Evolutionary conservation across 1,139 yeast genomes (phyloP).

Genomic region (Yamadazyma kanchanaburiensis): DNA sequence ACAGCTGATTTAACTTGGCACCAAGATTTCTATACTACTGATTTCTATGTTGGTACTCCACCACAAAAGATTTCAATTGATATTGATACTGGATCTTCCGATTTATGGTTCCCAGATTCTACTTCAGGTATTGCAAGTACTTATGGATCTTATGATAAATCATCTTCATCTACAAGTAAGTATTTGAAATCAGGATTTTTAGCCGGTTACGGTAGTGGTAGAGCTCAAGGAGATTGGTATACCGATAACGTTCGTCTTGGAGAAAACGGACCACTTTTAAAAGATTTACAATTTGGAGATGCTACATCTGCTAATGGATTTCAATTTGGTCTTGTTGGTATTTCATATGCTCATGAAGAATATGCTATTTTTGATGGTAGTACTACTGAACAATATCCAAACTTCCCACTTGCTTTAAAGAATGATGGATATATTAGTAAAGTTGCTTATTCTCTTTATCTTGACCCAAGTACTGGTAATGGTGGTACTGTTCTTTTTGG

Average conservation of each 20-base stretch:
- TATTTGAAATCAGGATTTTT: neutral
- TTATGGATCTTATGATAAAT: slow-evolving; percentile 4
- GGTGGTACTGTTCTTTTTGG: slow-evolving; percentile 46
- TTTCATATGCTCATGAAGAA: neutral
- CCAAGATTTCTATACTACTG: neutral
- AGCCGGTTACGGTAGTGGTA: slow-evolving; percentile 1
- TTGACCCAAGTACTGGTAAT: slow-evolving; percentile 17
- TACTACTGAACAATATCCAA: slow-evolving; percentile 4
- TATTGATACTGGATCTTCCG: slow-evolving; percentile 45
- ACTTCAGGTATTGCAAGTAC: neutral
- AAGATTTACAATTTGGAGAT: neutral
- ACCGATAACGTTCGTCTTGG: neutral
- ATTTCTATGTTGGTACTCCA: slow-evolving; percentile 12
- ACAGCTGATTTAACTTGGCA: neutral
- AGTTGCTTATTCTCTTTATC: slow-evolving; percentile 31
- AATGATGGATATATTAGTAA: slow-evolving; percentile 22
- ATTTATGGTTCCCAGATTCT: slow-evolving; percentile 28
- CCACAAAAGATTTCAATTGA: slow-evolving; percentile 25
- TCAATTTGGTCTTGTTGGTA: neutral
- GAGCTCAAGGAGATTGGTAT: neutral
- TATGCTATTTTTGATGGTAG: neutral
- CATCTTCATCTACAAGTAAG: neutral
- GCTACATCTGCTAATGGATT: neutral
- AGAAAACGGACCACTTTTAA: neutral
- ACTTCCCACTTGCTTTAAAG: slow-evolving; percentile 25